A percentile compares a stretch with the other conserved stretches of the same genome.
Evolutionary conservation across 495 filamentous ascomycete species (phyloP).

Genomic region (Penicillium cosmopolitanum): DNA sequence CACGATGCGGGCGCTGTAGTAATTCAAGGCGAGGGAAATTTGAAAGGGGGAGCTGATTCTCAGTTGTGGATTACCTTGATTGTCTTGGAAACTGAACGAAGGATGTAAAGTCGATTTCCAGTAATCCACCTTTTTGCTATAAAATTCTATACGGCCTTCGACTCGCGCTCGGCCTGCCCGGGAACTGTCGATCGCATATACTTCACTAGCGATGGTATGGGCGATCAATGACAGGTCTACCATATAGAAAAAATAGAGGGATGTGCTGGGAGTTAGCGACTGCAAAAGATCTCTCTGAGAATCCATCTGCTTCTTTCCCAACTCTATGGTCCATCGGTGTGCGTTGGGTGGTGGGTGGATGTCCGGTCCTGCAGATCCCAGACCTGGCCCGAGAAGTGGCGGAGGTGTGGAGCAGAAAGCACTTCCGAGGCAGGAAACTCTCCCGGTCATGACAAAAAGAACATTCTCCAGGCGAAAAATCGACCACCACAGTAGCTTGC

Average conservation of each 20-base stretch:
- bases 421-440: conserved; percentile 56
- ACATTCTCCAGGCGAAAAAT: conserved; percentile 60
- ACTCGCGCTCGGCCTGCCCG: neutral
- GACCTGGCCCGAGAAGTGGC: conserved; percentile 35
- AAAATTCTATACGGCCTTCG: neutral
- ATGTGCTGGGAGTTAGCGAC: neutral
- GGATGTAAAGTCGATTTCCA: neutral
- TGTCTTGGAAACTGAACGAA: conserved; percentile 16
- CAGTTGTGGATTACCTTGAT: conserved; percentile 23
- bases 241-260: neutral
- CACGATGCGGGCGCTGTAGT: conserved; percentile 60
- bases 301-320: neutral
- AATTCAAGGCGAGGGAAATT: conserved; percentile 48
- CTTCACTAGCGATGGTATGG: neutral
- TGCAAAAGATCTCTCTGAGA: neutral
- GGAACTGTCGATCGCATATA: neutral
- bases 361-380: neutral
- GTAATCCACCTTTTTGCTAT: neutral
- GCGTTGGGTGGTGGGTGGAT: neutral
- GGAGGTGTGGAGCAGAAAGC: conserved; percentile 50
- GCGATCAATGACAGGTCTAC: neutral
- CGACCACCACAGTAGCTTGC: conserved; percentile 66
- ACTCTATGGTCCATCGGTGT: neutral
- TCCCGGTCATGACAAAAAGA: conserved; percentile 64
- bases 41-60: conserved; percentile 37